Evolutionary conservation across 805 yeast genomes (phyloP).

Genomic region (Saccharomycopsis babjevae): DNA sequence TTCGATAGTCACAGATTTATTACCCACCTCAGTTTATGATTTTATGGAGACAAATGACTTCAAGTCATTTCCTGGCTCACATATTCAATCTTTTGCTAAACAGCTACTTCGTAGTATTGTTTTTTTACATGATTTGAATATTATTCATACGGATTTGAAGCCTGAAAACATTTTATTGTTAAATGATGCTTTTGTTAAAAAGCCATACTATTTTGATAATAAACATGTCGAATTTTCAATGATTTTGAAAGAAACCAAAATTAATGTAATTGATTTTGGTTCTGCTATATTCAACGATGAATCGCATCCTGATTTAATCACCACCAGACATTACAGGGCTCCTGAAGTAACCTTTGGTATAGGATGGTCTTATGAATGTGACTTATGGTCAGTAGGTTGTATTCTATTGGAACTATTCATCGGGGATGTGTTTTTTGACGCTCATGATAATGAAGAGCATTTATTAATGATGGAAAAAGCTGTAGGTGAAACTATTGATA

Average conservation of each 20-base stretch:
- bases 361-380: conserved; percentile 98
- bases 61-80: conserved; percentile 89
- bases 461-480: conserved; percentile 89
- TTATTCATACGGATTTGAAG: conserved; percentile 92
- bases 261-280: conserved; percentile 94
- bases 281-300: conserved; percentile 90
- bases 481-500: conserved; percentile 43
- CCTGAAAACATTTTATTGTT: conserved; percentile 85
- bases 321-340: conserved; percentile 94
- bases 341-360: conserved; percentile 90
- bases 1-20: conserved; percentile 82
- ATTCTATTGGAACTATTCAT: conserved; percentile 82
- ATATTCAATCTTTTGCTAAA: conserved; percentile 78
- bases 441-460: conserved; percentile 92
- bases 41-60: conserved; percentile 77
- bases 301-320: conserved; percentile 83
- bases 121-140: conserved; percentile 77
- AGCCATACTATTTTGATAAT: conserved; percentile 16
- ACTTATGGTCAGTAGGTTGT: conserved; percentile 95
- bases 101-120: conserved; percentile 81
- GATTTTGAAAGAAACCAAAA: conserved; percentile 64
- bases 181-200: conserved; percentile 37
- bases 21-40: conserved; percentile 80
- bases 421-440: conserved; percentile 90
- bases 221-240: conserved; percentile 22